Percentiles rank a stretch among this genome's conserved stretches.
Conservation (phyloP, 1,284 basidiomycete species). For the Acaromyces ingoldii region DNA sequence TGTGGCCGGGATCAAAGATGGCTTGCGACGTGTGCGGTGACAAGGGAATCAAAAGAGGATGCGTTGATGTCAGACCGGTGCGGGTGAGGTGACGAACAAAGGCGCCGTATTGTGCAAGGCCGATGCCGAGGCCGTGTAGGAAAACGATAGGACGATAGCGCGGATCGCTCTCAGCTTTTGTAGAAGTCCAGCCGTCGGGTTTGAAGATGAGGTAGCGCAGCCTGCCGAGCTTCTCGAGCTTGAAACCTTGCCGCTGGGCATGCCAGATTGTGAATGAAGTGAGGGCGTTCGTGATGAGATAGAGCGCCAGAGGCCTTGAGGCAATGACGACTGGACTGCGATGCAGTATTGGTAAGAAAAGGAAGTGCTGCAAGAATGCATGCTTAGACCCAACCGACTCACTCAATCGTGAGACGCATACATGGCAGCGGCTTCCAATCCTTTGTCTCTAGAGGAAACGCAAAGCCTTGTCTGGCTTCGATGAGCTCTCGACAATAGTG, state of each 20-base stretch:
- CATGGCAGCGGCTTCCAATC: conserved; percentile 9
- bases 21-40: conserved; percentile 44
- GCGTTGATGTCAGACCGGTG: conserved; percentile 15
- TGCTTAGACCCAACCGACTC: neutral
- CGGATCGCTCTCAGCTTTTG: conserved; percentile 8
- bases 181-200: conserved; percentile 14
- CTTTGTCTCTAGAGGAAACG: conserved; percentile 16
- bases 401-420: conserved; percentile 48
- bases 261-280: conserved; percentile 4
- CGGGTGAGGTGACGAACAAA: conserved; percentile 20
- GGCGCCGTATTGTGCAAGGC: conserved; percentile 28
- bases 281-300: conserved; percentile 4
- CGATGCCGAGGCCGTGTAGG: conserved; percentile 44
- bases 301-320: conserved; percentile 2
- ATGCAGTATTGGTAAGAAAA: too few species aligned
- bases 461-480: conserved; percentile 40
- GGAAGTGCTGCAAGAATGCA: too few species aligned
- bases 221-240: conserved; percentile 17
- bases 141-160: conserved; percentile 27
- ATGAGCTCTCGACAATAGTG: conserved; percentile 35
- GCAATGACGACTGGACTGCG: neutral
- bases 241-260: conserved; percentile 21
- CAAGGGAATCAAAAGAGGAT: conserved; percentile 40
- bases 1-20: conserved; percentile 31
- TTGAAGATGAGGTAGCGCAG: conserved; percentile 38